Evolutionary conservation across 179 eudicot species (phyloP).

Genomic region (Beta corolliflora): DNA sequence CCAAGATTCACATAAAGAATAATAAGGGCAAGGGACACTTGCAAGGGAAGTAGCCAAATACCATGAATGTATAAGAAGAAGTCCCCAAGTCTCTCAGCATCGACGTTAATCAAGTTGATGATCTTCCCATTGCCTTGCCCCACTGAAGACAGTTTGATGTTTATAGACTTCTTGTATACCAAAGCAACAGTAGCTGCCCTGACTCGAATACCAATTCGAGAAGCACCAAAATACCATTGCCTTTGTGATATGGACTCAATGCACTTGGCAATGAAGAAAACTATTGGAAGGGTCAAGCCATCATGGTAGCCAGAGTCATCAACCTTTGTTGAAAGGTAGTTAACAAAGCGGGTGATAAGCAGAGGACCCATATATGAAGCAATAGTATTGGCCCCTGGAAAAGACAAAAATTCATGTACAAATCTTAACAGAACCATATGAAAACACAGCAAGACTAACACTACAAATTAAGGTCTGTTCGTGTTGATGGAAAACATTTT

Average conservation of each 20-base stretch:
- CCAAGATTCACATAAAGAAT: conserved; percentile 77
- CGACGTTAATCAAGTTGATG: conserved; percentile 66
- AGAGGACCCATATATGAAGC: conserved; percentile 88
- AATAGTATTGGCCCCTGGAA: conserved; percentile 60
- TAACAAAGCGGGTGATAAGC: conserved; percentile 71
- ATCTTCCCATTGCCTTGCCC: conserved; percentile 61
- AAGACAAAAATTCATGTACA: conserved; percentile 11
- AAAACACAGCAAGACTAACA: not conserved
- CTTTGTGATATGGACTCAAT: conserved; percentile 81
- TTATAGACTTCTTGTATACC: conserved; percentile 66
- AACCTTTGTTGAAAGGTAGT: conserved; percentile 54
- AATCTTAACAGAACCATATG: not conserved
- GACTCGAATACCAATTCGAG: conserved; percentile 56
- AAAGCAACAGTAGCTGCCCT: conserved; percentile 62
- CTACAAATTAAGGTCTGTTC: too few relatives aligned
- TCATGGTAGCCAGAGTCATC: conserved; percentile 41
- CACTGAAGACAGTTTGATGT: conserved; percentile 43
- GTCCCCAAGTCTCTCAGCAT: conserved; percentile 83
- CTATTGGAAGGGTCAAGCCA: conserved; percentile 58
- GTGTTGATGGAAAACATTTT: too few relatives aligned
- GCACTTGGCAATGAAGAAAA: conserved; percentile 73
- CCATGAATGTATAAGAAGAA: conserved; percentile 73
- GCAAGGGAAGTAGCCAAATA: conserved; percentile 85
- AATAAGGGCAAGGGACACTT: conserved; percentile 64
- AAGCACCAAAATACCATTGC: conserved; percentile 87